Percentiles rank a stretch among this genome's conserved stretches.
Evolutionary conservation across 352 stramenopile genomes (phyloP).

Genomic region (Pythium brassicae): DNA sequence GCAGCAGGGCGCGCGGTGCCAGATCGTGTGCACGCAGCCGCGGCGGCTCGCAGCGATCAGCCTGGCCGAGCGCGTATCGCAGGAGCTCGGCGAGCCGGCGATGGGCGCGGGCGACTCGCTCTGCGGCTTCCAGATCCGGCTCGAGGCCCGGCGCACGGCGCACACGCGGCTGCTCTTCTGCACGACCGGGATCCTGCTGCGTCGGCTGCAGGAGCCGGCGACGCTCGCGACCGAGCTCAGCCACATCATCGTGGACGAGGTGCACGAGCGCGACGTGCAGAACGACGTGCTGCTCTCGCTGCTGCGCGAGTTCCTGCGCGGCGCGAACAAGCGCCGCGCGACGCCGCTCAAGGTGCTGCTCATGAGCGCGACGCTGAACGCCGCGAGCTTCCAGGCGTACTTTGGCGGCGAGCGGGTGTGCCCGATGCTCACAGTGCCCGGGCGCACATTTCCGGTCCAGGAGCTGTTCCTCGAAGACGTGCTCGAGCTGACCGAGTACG

Average conservation of each 20-base stretch:
- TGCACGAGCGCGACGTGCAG: conserved; percentile 95
- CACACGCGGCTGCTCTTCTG: conserved; percentile 92
- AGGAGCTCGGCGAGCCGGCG: conserved; percentile 86
- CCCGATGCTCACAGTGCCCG: conserved; percentile 89
- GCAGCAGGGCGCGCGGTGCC: conserved; percentile 62
- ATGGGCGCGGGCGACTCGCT: conserved; percentile 58
- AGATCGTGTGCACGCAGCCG: conserved; percentile 97
- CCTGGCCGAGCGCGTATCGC: conserved; percentile 90
- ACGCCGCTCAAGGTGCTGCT: conserved; percentile 92
- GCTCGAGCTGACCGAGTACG: conserved; percentile 81
- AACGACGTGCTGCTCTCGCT: conserved; percentile 91
- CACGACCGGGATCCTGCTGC: conserved; percentile 94
- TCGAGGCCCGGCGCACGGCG: conserved; percentile 84
- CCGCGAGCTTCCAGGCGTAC: conserved; percentile 93
- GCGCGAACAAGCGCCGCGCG: conserved; percentile 33
- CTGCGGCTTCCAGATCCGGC: conserved; percentile 91
- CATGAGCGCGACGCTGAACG: conserved; percentile 97
- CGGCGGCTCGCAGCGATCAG: conserved; percentile 95
- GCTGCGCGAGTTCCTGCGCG: conserved; percentile 77
- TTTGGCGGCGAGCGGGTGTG: conserved; percentile 85
- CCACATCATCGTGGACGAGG: conserved; percentile 98
- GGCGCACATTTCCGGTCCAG: conserved; percentile 95
- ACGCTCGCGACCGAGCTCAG: conserved; percentile 85
- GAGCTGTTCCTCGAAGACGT: conserved; percentile 96
- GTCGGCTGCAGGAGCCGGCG: conserved; percentile 83